Evolutionary conservation across 148 eudicot genomes (phyloP), one percentile per base, ranked within the genome.

Genomic region (Persicaria tinctoria): DNA sequence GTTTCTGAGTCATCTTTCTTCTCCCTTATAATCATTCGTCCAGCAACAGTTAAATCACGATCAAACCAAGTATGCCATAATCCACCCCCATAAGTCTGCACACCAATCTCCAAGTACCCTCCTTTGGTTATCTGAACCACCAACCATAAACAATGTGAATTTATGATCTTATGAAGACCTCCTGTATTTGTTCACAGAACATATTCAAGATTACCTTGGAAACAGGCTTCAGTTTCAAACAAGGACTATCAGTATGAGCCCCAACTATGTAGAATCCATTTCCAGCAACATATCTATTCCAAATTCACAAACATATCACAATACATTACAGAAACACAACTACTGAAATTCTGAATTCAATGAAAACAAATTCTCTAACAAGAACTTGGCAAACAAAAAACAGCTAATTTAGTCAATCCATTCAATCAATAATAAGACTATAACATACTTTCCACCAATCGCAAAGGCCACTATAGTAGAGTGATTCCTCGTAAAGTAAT

Each of bases 21-120:
- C 73, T 87, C 81, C 80, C 82, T 92, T 71, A 92, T 68, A 68
- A 95, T 85, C 83, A 95, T 82, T 78, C 99, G 86, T 73, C 99
- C 99, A 73, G 99, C 97, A 81, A 95, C 75, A 32, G 94, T 76
- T 74, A 95, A 82, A 78, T 95, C 99, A 20, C 99, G 89, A 77
- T 95, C 99, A 79, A 95, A 95, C 99, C 99, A 95, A 32, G 99
- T 92, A 76, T 90, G 91, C 99, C 99, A 95, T 78, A 95, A 70
- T 75, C 99, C 99, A 72, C 99, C 96, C 73, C 97, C 97, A 86
- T 95, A 95, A 44, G 96, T 83, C 77, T 95, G 96, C 46, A 95
- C 96, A 48, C 97, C 96, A 70, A 92, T 93, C 84, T 95, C 92
- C 78, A 95, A 75, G 82, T 81, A 95, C 20, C 99, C 99, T 76